phyloP scores from a whole-genome alignment of 1,139 yeast genomes.

The Taphrina populina region DNA sequence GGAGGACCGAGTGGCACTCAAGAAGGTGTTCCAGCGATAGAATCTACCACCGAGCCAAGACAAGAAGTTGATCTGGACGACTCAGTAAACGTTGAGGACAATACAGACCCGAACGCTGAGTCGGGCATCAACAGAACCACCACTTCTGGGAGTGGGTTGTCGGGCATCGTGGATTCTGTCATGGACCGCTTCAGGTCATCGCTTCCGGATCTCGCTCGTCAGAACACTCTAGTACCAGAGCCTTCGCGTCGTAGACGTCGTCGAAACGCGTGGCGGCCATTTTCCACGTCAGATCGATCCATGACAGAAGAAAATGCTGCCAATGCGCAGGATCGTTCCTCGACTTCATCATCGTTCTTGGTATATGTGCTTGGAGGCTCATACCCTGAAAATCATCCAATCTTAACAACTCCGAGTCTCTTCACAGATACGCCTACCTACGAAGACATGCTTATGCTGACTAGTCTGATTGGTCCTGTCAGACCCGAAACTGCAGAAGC shows the following conservation, averaged over 20 bases:
- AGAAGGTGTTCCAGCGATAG: too few species aligned
- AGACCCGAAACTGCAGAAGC: conserved; percentile 50
- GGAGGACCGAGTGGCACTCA: too few species aligned
- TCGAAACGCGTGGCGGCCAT: conserved; percentile 23
- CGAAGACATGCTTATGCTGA: conserved; percentile 52
- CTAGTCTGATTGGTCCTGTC: conserved; percentile 51
- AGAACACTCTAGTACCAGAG: neutral
- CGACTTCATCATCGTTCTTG: conserved; percentile 51
- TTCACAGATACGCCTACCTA: conserved; percentile 53
- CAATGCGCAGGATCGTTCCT: conserved; percentile 9
- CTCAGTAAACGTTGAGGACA: too few species aligned
- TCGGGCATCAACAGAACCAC: too few species aligned
- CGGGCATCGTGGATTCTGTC: conserved; percentile 19
- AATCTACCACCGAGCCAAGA: too few species aligned
- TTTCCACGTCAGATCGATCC: conserved; percentile 2
- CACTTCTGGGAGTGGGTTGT: neutral
- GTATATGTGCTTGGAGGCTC: conserved; percentile 53
- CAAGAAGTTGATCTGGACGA: too few species aligned
- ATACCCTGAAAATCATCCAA: conserved; percentile 53
- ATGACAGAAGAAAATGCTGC: neutral
- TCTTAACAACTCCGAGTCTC: conserved; percentile 51
- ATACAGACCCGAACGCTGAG: too few species aligned
- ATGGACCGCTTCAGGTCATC: conserved; percentile 26
- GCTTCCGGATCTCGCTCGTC: conserved; percentile 4
- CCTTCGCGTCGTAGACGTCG: conserved; percentile 21